Evolutionary conservation across 2,329 filamentous ascomycete genomes (phyloP), one percentile per base, ranked within the genome.

Genomic region (Diplocarpon rosae): DNA sequence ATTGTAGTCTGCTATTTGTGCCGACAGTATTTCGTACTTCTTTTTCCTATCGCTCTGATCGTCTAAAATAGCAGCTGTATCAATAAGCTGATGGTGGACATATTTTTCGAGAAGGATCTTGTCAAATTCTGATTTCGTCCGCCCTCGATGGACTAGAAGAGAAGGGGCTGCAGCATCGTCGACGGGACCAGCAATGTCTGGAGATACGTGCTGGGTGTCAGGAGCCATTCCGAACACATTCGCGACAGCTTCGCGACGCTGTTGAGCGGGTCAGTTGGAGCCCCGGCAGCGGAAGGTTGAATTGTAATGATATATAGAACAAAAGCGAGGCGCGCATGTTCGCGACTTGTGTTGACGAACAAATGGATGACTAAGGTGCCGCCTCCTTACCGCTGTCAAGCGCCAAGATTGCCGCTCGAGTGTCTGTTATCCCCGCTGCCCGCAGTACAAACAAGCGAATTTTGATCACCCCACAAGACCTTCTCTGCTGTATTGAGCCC

Each of bases 1-100:
- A 47, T 76, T 71, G 69, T 90, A 87, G 60, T 86, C 80, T 48
- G 81, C 74, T 47, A 79, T 73, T 64, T 83, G 81, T 39, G 76
- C 70, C 52, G 76, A 76, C 65, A 80, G 83, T 53, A 76, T 70
- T 48, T 76, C 71, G 52, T 80, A 73, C 45, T 80, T 65, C 39
- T 72, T 69, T 42, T 70, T 71, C 30, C 72, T 69, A 42, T 72
- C 69, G 36, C 74, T 61, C 48, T 72, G 52, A 13, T 58, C 70
- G 33, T 70, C 65, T 35, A 67, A 62, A 48, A 79, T 65, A 28
- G 76, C 69, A 5, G 66, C 73, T 20, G 71, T 70, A 56, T 80
- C 71, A 3, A 76, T 57, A 36, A 79, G 68, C 56, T 85, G 80
- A 56, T 78, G 75, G 53, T 75, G 71, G 40, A 80, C 71, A 63